Conservation (phyloP, 257 asterid species). For the Gentiana straminea region DNA sequence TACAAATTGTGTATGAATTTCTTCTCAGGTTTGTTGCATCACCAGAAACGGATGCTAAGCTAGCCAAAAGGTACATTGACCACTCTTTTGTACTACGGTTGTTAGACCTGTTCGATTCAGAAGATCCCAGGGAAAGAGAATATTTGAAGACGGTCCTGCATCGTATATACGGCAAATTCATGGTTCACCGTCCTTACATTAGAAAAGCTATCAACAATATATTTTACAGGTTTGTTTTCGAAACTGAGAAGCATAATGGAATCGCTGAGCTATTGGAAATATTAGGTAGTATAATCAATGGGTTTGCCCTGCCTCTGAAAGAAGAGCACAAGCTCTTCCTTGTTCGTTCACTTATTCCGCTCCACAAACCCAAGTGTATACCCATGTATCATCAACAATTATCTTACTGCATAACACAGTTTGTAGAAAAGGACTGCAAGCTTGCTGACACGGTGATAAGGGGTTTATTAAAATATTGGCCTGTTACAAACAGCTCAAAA, state of each 20-base stretch:
- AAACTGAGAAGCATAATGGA: constrained; percentile 86
- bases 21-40: constrained; percentile 80
- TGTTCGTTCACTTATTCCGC: constrained; percentile 80
- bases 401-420: constrained; percentile 37
- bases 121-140: constrained; percentile 91
- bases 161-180: constrained; percentile 87
- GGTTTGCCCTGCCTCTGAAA: constrained; percentile 77
- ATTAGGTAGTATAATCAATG: constrained; percentile 89
- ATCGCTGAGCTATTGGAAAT: constrained; percentile 81
- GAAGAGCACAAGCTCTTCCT: constrained; percentile 93
- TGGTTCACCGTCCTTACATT: constrained; percentile 93
- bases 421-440: constrained; percentile 42
- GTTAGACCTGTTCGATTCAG: constrained; percentile 82
- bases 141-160: constrained; percentile 81
- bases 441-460: constrained; percentile 37
- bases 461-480: constrained; percentile 40
- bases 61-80: constrained; percentile 79
- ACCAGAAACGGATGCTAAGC: constrained; percentile 79
- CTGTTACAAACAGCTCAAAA: constrained; percentile 34
- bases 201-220: constrained; percentile 74
- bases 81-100: constrained; percentile 64
- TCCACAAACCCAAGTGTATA: constrained; percentile 47
- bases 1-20: constrained; percentile 78
- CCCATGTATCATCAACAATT: constrained; percentile 40
- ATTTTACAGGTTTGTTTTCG: constrained; percentile 70